These are phyloP conservation scores for Aethionema arabicum DNA, from an alignment of 345 rosid genomes.

Conservation along the genomic window DNA sequence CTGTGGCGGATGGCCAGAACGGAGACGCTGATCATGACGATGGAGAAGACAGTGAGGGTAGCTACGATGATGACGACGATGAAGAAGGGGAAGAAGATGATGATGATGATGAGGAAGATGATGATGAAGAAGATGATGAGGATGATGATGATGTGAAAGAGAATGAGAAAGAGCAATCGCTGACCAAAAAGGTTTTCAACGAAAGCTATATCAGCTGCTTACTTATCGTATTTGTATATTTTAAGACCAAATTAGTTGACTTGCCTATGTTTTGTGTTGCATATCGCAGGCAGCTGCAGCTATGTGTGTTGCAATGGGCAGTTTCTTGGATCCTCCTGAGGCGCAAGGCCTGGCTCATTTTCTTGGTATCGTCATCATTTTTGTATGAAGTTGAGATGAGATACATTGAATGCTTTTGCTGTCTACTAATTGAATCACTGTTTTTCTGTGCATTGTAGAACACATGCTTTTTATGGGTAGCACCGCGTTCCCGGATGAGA, in stretches of 20 bases:
- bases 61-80: conserved; percentile 38
- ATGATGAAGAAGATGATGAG: conserved; percentile 32
- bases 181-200: conserved; percentile 62
- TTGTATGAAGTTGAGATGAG: conserved; percentile 10
- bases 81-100: conserved; percentile 30
- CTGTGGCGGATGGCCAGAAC: conserved; percentile 28
- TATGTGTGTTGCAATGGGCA: conserved; percentile 95
- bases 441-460: conserved; percentile 44
- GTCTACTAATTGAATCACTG: background rate
- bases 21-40: conserved; percentile 30
- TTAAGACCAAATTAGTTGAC: background rate
- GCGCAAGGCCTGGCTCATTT: conserved; percentile 99
- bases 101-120: conserved; percentile 23
- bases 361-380: conserved; percentile 56
- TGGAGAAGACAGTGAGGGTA: conserved; percentile 33
- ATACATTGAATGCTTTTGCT: background rate
- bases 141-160: conserved; percentile 32
- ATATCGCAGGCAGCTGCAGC: conserved; percentile 91
- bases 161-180: conserved; percentile 43
- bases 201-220: conserved; percentile 2
- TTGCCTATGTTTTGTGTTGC: conserved; percentile 6
- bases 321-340: conserved; percentile 91
- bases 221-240: background rate
- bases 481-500: conserved; percentile 85
- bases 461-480: conserved; percentile 99